These are phyloP conservation scores for Panicum virgatum DNA, from an alignment of 202 grass and related monocot species.

Conservation along the genomic window DNA sequence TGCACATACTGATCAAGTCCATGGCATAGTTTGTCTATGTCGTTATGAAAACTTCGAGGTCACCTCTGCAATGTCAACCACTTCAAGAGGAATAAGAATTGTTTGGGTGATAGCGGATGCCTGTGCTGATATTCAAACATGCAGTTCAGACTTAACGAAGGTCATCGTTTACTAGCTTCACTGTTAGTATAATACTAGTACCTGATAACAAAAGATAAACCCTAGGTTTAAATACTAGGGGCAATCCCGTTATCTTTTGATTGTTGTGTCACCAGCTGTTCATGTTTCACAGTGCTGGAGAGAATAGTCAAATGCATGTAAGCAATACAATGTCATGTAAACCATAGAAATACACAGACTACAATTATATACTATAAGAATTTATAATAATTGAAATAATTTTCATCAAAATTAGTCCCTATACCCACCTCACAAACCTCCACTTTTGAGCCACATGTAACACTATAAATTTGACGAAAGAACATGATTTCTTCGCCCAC, in stretches of 20 bases:
- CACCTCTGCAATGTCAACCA: slow-evolving; percentile 12
- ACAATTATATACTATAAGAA: too few species aligned
- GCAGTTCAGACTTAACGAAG: neutral
- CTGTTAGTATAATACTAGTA: neutral
- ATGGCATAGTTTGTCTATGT: neutral
- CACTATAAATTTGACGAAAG: too few species aligned
- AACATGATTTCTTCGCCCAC: too few species aligned
- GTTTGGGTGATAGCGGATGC: neutral
- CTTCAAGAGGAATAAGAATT: neutral
- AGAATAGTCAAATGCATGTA: neutral
- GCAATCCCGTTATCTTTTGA: neutral
- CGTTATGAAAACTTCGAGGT: slow-evolving; percentile 3
- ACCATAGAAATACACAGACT: too few species aligned
- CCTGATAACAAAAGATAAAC: neutral
- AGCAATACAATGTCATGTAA: neutral
- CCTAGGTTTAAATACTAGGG: neutral
- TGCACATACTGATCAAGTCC: neutral
- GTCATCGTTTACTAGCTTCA: neutral
- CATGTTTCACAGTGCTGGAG: neutral
- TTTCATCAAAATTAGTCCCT: too few species aligned
- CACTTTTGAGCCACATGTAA: too few species aligned
- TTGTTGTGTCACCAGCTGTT: neutral
- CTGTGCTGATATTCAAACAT: neutral
- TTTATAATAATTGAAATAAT: too few species aligned
- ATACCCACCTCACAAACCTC: too few species aligned